Percentiles rank a stretch among this genome's conserved stretches.
phyloP scores from a whole-genome alignment of 169 alveolate genomes.

The Haemoproteus tartakovskyi region DNA sequence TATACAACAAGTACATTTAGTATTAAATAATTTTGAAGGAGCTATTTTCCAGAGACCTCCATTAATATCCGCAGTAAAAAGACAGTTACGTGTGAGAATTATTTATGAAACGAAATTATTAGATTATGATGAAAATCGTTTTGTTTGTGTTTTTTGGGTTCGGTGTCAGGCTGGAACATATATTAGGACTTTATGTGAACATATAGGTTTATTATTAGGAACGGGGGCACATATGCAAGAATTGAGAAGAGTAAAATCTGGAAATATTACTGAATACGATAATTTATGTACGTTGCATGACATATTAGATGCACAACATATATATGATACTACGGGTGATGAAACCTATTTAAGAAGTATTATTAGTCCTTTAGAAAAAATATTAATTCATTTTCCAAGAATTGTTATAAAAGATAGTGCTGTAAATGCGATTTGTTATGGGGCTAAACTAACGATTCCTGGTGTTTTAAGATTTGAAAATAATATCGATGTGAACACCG shows the following conservation, averaged over 20 bases:
- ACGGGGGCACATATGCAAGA: constrained; percentile 99
- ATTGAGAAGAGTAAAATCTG: constrained; percentile 97
- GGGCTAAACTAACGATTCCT: constrained; percentile 99
- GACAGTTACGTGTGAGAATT: constrained; percentile 98
- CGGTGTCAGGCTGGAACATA: constrained; percentile 99
- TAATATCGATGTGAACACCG: constrained; percentile 94
- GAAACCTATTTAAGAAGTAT: constrained; percentile 96
- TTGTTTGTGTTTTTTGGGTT: constrained; percentile 97
- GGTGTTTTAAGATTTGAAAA: constrained; percentile 98
- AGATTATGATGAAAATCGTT: constrained; percentile 95
- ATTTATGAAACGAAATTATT: constrained; percentile 96
- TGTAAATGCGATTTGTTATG: constrained; percentile 99
- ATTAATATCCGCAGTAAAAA: constrained; percentile 97
- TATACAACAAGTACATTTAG: constrained; percentile 74
- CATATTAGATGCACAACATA: constrained; percentile 96
- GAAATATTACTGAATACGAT: constrained; percentile 94
- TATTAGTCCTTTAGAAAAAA: constrained; percentile 95
- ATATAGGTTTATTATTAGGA: constrained; percentile 97
- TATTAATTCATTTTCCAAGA: constrained; percentile 93
- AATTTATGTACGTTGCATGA: constrained; percentile 99
- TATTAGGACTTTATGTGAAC: constrained; percentile 99
- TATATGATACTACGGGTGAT: constrained; percentile 91
- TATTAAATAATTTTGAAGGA: constrained; percentile 95
- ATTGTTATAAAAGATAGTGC: constrained; percentile 99
- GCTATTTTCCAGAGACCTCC: constrained; percentile 99